phyloP scores from a whole-genome alignment of 2,329 filamentous ascomycete species.

The Lachnellula cervina region DNA sequence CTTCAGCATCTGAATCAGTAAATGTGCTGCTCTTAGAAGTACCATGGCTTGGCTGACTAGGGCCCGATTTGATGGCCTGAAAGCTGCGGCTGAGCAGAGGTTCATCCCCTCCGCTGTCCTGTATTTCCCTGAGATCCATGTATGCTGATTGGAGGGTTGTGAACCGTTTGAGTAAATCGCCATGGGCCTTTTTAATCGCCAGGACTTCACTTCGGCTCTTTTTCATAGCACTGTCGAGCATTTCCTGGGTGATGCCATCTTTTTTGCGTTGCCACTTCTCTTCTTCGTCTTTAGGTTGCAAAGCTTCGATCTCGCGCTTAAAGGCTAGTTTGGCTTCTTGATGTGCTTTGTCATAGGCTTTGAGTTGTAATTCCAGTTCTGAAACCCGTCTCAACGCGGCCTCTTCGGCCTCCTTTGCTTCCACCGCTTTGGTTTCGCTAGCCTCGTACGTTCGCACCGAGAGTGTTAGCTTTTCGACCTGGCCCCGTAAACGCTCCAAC shows the following conservation, averaged over 20 bases:
- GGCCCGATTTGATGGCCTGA: constrained; percentile 1
- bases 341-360: constrained; percentile 45
- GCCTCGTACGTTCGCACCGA: constrained; percentile 60
- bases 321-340: constrained; percentile 38
- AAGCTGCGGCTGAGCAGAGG: constrained; percentile 6
- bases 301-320: constrained; percentile 42
- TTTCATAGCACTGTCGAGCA: constrained; percentile 19
- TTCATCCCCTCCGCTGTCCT: constrained; percentile 14
- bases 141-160: constrained; percentile 45
- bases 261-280: constrained; percentile 4
- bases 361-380: constrained; percentile 53
- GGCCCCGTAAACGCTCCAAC: constrained; percentile 52
- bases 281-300: constrained; percentile 32
- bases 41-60: background rate
- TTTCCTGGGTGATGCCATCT: constrained; percentile 7
- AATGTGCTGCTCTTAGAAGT: too few species aligned
- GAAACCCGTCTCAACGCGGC: constrained; percentile 55
- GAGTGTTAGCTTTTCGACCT: constrained; percentile 56
- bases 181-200: constrained; percentile 48
- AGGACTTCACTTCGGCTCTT: constrained; percentile 34
- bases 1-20: too few species aligned
- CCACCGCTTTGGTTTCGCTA: constrained; percentile 55
- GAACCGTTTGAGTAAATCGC: constrained; percentile 44
- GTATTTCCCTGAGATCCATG: constrained; percentile 32
- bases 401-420: constrained; percentile 52